Evolutionary conservation across 805 yeast species (phyloP), one percentile per base, ranked within the genome.

Genomic region (Teunomyces stri): DNA sequence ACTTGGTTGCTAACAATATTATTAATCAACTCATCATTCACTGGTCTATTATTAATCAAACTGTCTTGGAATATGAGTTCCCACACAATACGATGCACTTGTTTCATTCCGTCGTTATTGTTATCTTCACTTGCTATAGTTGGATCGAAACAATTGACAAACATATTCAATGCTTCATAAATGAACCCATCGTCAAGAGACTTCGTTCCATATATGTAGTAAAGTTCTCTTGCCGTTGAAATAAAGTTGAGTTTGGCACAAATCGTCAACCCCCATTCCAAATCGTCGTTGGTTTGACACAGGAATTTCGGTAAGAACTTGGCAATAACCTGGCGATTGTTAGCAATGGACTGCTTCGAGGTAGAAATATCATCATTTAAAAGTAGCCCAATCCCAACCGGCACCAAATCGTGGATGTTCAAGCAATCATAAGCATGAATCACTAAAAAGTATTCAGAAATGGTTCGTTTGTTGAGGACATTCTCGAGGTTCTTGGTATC

Each of bases 211-310:
- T 76, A 65, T 15, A 65, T 66, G 47, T 75, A 73, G 61, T 78
- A 84, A 3, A 87, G 68, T 28, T 74, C 69, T 48, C 74, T 74
- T 0, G 87, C 81, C 10, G 87, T 81, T 6, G 74, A 66, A n/a
- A 81, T 72, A 36, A 86, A 61, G 55, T 78, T 79, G 60, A 86
- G 70, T 54, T 83, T 76, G 10, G 90, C 87, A 67, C 92, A 85
- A 4, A 87, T 70, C 2, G 88, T 79, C 44, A 87, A 67, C 39
- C 84, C 78, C 92, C 92, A 87, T 62, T 87, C 94, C 51, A 85
- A 73, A 59, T 87, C 95, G 60, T 86, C 91, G 58, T 83, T 85
- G 6, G 84, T 82, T 45, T 75, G 67, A 57, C 82, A 82, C 38
- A 82, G 72, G 58, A 72, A 86, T 18, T 74, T 75, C 4, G 89